Conservation (phyloP, 257 asterid species). For the Solanum ossicruentum region DNA sequence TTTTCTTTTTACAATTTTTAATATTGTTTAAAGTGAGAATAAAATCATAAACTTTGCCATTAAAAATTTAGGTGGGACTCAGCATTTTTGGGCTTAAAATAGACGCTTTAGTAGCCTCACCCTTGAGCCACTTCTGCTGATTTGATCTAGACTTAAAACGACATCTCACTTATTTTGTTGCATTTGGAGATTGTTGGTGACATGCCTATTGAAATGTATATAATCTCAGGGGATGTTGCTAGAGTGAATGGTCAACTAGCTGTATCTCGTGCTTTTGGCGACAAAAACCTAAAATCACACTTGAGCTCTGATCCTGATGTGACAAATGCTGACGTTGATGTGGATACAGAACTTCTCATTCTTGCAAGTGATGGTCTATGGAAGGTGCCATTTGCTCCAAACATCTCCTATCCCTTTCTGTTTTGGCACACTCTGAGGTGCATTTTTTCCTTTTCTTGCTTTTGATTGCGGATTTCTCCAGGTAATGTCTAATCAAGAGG, state of each 20-base stretch:
- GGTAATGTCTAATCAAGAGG: constrained; percentile 94
- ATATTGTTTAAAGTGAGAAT: not conserved
- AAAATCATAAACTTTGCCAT: not conserved
- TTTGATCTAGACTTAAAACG: not conserved
- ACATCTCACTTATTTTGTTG: not conserved
- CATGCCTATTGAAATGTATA: not conserved
- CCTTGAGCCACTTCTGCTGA: not conserved
- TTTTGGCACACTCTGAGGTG: not conserved
- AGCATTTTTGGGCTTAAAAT: not conserved
- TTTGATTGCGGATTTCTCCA: constrained; percentile 9
- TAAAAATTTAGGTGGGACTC: not conserved
- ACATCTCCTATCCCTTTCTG: not conserved
- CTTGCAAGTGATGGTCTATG: constrained; percentile 94
- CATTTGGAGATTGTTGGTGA: not conserved
- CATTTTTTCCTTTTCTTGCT: not conserved
- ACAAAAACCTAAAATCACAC: constrained; percentile 74
- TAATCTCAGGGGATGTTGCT: constrained; percentile 72
- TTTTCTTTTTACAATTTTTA: not conserved
- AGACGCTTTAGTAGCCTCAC: not conserved
- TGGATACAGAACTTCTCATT: constrained; percentile 56
- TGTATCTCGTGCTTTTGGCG: constrained; percentile 92
- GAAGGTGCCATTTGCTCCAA: constrained; percentile 38
- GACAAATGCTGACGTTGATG: constrained; percentile 36
- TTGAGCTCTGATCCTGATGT: constrained; percentile 76
- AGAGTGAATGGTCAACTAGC: constrained; percentile 88